Evolutionary conservation across 2,329 filamentous ascomycete genomes (phyloP), one percentile per base, ranked within the genome.

Genomic region (Scedosporium dehoogii): DNA sequence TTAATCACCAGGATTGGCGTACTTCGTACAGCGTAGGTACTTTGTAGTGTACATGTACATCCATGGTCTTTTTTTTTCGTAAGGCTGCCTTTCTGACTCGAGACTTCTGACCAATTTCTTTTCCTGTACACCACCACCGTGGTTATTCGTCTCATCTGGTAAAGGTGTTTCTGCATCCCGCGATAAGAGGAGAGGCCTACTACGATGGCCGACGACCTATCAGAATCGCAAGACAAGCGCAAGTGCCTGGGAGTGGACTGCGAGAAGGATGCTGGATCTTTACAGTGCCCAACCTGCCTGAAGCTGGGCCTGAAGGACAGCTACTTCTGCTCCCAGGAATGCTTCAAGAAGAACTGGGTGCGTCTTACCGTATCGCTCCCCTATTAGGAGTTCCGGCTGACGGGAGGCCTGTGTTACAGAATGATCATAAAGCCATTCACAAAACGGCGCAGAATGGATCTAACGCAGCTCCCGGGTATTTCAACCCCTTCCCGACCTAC

Each of bases 271-370:
- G 92, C 92, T 63, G 88, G 91, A 64, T 81, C 87, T 62, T 79
- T 99, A 56, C 92, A 97, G 75, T 99, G 94, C 75, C 94, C 94
- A 62, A 97, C 90, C 59, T 99, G 94, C 74, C 82, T 97, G 70
- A 97, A 96, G 77, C 79, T 92, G 55, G 90, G 89, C 61, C 87
- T 87, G 69, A 86, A 92, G 72, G 91, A 94, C 71, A 96, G 91
- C 78, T 97, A 86, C 77, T 99, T 97, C 79, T 99, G 94, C 80
- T 92, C 92, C 29, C 94, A 99, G 75, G 94, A 97, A 69, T 99
- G 94, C 81, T 99, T 99, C 79, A 97, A 97, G 82, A 88, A 86
- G 75, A 99, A 92, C 81, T 99, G 94, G 94, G 94, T 97, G 85
- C 70, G 85, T 69, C 68, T 51, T 60, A n/a, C 23, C 2, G 27